Evolutionary conservation across 495 filamentous ascomycete species (phyloP).

Genomic region (Hypoxylon crocopeplum): DNA sequence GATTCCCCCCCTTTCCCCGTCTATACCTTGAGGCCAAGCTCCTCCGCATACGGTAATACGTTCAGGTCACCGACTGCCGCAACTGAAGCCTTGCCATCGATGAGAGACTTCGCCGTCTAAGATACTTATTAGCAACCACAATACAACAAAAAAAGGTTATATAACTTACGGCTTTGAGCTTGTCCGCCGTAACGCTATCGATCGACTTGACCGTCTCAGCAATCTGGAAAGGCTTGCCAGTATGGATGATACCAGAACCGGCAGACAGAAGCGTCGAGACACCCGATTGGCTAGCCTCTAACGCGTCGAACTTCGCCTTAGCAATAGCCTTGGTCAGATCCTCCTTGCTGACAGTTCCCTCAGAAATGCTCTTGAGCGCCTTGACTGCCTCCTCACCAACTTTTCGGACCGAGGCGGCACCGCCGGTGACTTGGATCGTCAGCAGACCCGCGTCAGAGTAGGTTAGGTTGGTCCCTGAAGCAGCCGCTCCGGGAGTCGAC

Average conservation of each 20-base stretch:
- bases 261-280: slow-evolving; percentile 54
- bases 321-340: slow-evolving; percentile 90
- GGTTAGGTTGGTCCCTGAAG: slow-evolving; percentile 74
- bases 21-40: slow-evolving; percentile 93
- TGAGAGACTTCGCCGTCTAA: slow-evolving; percentile 82
- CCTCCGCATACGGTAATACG: slow-evolving; percentile 89
- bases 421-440: slow-evolving; percentile 76
- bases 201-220: slow-evolving; percentile 80
- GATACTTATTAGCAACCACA: slow-evolving; percentile 13
- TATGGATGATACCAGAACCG: slow-evolving; percentile 68
- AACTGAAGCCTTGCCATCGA: slow-evolving; percentile 87
- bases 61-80: slow-evolving; percentile 87
- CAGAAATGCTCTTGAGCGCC: slow-evolving; percentile 77
- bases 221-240: slow-evolving; percentile 84
- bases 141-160: neutral
- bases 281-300: slow-evolving; percentile 83
- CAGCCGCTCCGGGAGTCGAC: slow-evolving; percentile 66
- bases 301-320: slow-evolving; percentile 89
- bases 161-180: slow-evolving; percentile 82
- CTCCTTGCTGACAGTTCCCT: slow-evolving; percentile 77
- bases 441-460: slow-evolving; percentile 97
- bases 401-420: slow-evolving; percentile 67
- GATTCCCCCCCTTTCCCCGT: slow-evolving; percentile 38
- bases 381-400: slow-evolving; percentile 72
- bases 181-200: slow-evolving; percentile 78